Percentiles rank a stretch among this genome's conserved stretches.
Evolutionary conservation across 768 basidiomycete genomes (phyloP).

Genomic region (Podaxis sp.): DNA sequence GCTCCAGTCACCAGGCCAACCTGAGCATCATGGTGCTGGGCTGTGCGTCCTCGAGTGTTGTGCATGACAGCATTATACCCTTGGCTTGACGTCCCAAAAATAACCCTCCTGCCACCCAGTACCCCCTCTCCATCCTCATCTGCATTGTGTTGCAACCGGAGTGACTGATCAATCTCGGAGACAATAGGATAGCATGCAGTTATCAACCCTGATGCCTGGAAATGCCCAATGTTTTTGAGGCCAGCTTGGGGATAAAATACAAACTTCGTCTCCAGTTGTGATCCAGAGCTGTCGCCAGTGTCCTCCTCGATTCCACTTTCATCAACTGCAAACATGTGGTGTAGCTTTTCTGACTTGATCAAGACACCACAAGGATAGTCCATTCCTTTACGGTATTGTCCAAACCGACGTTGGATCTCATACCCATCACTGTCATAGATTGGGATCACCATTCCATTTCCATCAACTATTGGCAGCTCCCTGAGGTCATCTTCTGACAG

Average conservation of each 20-base stretch:
- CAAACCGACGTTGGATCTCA: neutral
- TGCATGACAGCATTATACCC: conserved; percentile 17
- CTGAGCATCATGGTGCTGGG: conserved; percentile 15
- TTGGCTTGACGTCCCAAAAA: neutral
- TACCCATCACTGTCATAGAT: neutral
- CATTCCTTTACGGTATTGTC: neutral
- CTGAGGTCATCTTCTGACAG: neutral
- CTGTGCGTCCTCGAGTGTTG: neutral
- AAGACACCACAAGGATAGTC: neutral
- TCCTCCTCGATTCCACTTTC: neutral
- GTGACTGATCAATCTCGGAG: neutral
- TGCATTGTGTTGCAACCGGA: neutral
- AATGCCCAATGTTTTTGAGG: neutral
- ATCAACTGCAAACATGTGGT: neutral
- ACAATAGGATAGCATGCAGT: neutral
- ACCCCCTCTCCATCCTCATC: too few species aligned
- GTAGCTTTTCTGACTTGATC: neutral
- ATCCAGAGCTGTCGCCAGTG: neutral
- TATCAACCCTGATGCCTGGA: neutral
- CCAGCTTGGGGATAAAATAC: neutral
- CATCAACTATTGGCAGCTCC: neutral
- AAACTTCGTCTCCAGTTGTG: neutral
- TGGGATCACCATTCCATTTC: neutral
- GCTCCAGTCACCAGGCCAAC: conserved; percentile 5
- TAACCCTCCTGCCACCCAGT: neutral